Base-by-base conservation (phyloP, 305 asterid genomes). In the Solanum hybrid region DNA sequence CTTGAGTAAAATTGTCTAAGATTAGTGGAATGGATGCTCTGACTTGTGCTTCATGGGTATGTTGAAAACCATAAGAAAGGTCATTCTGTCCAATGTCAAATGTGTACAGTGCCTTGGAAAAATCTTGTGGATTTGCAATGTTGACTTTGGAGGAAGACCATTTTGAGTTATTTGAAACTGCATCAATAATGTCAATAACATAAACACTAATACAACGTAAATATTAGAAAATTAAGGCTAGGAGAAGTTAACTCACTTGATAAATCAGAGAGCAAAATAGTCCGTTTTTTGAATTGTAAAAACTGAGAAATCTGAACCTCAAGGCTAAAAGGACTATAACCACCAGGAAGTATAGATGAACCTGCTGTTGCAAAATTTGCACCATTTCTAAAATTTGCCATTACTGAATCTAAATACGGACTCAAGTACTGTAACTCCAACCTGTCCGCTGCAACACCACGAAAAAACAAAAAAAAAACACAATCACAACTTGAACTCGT, bases 1-100 rank as follows among this genome's bases (percentile, higher is more conserved):
- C 92, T 61, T 88, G 92, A 46, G 89, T 34, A 8, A 91, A 90
- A 18, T 77, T 88, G 67, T 46, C 61, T 22, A 91, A 0, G 61
- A 91, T 91, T 33, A n/a, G 87, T 5, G 92, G 93, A 24, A 91
- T 91, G 9, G 90, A 87, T 88, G 84, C 86, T 67, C 35, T 64
- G 46, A 86, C 74, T 90, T 90, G 88, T 87, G 90, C 89, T 91
- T 88, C 90, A 46, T 88, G 78, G 33, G 75, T 28, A 71, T 91
- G 31, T 87, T 91, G 90, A 83, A 89, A 89, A 73, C 92, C 92
- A 81, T 74, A 85, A 34, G 91, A 64, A 14, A 90, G 87, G 35
- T 92, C 93, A 11, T 92, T 92, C 37, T 92, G 93, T 81, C 91
- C 93, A 35, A 91, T 91, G 86, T 91, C 92, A n/a, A 91, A 84